These are phyloP conservation scores for Elsinoe australis DNA, from an alignment of 2,329 filamentous ascomycete genomes.

Conservation along the genomic window DNA sequence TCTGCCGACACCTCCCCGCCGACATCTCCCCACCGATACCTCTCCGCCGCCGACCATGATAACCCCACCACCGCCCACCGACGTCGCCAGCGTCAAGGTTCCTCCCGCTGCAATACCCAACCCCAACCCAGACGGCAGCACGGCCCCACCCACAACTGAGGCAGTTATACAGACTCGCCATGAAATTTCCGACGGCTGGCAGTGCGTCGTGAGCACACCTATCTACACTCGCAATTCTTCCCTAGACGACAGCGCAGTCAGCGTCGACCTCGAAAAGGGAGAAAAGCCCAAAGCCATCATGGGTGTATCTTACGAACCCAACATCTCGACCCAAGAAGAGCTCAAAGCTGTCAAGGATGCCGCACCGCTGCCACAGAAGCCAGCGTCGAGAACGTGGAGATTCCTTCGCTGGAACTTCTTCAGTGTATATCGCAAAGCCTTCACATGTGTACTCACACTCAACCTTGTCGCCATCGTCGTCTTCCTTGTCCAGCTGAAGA, in stretches of 20 bases:
- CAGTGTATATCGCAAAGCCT: slow-evolving; percentile 28
- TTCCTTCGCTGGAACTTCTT: slow-evolving; percentile 28
- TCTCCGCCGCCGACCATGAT: no score
- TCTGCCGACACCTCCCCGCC: background rate
- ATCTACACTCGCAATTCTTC: slow-evolving; percentile 6
- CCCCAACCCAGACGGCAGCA: background rate
- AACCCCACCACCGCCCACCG: background rate
- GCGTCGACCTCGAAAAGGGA: slow-evolving; percentile 2
- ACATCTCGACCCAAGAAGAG: slow-evolving; percentile 23
- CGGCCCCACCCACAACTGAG: background rate
- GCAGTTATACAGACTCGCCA: background rate
- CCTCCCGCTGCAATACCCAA: background rate
- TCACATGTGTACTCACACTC: slow-evolving; percentile 24
- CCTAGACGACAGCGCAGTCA: slow-evolving; percentile 12
- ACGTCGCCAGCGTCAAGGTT: no score
- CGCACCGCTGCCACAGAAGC: slow-evolving; percentile 23
- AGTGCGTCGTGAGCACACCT: slow-evolving; percentile 7
- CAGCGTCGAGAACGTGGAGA: slow-evolving; percentile 21
- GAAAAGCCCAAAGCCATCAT: background rate
- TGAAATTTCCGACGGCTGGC: slow-evolving; percentile 10
- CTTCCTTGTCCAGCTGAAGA: slow-evolving; percentile 18
- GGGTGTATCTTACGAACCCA: slow-evolving; percentile 15
- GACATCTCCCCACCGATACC: background rate
- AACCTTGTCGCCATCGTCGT: slow-evolving; percentile 26
- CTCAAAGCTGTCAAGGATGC: slow-evolving; percentile 21